These are phyloP conservation scores for Umbelopsis sp. DNA, from an alignment of 192 early-diverging fungal species.

Conservation along the genomic window DNA sequence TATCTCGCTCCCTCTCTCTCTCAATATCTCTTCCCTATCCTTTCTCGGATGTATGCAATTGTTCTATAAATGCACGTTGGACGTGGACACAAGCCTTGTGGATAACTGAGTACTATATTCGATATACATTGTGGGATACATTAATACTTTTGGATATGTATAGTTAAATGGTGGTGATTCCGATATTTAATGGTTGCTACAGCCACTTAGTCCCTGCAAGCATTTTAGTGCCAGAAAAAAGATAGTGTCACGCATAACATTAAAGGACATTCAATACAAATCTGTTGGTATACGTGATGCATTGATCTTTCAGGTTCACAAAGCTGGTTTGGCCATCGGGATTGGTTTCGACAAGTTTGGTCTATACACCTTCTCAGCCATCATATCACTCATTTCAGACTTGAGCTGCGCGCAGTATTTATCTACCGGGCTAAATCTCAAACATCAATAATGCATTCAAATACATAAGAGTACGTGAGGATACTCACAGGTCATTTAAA, in stretches of 20 bases:
- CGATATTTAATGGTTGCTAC: too few species aligned
- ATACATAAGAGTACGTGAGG: background rate
- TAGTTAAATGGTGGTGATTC: background rate
- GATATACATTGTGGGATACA: background rate
- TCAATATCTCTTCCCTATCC: conserved; percentile 12
- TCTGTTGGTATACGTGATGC: too few species aligned
- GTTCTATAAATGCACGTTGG: conserved; percentile 20
- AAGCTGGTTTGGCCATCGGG: too few species aligned
- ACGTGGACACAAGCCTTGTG: background rate
- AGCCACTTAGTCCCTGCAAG: too few species aligned
- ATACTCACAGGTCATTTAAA: conserved; percentile 36
- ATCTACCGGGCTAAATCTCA: background rate
- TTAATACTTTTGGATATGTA: background rate
- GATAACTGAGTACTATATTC: background rate
- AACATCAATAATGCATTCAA: background rate
- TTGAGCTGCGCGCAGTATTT: conserved; percentile 7
- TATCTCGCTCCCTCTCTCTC: conserved; percentile 1
- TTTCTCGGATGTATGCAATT: conserved; percentile 16
- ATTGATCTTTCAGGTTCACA: too few species aligned
- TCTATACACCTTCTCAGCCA: background rate
- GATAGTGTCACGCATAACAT: too few species aligned
- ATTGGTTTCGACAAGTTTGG: background rate
- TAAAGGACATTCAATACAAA: too few species aligned
- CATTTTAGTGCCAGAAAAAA: too few species aligned
- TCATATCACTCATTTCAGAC: background rate